These are phyloP conservation scores for Xylaria curta DNA, from an alignment of 495 filamentous ascomycete species.

Conservation along the genomic window DNA sequence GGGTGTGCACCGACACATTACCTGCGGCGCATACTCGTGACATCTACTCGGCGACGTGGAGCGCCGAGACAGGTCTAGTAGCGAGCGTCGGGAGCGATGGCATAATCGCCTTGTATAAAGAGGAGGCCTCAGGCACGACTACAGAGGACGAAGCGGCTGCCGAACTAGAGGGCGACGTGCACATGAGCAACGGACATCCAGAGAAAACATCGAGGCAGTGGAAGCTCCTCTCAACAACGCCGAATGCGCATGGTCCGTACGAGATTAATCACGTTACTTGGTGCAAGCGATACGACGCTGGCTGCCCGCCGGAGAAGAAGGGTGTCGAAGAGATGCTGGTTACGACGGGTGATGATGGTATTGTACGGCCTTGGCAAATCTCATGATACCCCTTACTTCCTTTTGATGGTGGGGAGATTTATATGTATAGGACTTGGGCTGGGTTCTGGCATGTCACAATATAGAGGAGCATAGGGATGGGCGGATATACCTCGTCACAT, in stretches of 20 bases:
- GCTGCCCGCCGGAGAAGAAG: slow-evolving; percentile 47
- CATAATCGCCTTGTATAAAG: slow-evolving; percentile 77
- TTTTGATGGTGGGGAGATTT: not conserved
- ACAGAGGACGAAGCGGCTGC: slow-evolving; percentile 41
- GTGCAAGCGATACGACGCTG: slow-evolving; percentile 66
- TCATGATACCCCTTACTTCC: not conserved
- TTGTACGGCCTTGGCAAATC: slow-evolving; percentile 71
- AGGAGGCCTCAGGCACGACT: slow-evolving; percentile 45
- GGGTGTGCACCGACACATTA: slow-evolving; percentile 74
- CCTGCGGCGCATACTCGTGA: slow-evolving; percentile 78
- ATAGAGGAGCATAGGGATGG: slow-evolving; percentile 9
- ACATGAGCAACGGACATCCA: slow-evolving; percentile 46
- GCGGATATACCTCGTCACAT: not conserved
- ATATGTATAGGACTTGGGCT: not conserved
- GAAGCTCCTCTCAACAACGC: slow-evolving; percentile 67
- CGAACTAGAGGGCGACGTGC: slow-evolving; percentile 47
- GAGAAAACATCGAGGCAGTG: slow-evolving; percentile 60
- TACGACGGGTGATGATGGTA: slow-evolving; percentile 81
- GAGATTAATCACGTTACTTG: slow-evolving; percentile 92
- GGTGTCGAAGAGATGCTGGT: slow-evolving; percentile 75
- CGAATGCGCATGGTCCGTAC: slow-evolving; percentile 83
- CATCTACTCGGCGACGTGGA: slow-evolving; percentile 85
- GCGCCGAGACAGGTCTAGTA: slow-evolving; percentile 71
- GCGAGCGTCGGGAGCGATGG: slow-evolving; percentile 89
- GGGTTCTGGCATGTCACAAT: slow-evolving; percentile 8